Evolutionary conservation across 257 asterid species (phyloP).

Genomic region (Linaria vulgaris): DNA sequence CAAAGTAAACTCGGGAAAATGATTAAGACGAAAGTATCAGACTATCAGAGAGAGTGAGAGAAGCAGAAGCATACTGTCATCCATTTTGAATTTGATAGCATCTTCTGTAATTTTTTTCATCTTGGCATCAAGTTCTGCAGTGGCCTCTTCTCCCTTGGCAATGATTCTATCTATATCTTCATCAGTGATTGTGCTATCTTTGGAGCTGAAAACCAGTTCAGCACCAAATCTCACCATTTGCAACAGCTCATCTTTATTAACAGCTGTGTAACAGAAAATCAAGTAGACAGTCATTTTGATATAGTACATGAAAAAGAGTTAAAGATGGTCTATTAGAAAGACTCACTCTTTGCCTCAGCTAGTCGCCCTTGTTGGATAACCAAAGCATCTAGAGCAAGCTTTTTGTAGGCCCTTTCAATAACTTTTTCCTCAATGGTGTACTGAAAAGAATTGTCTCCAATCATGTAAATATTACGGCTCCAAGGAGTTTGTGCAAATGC

Average conservation of each 20-base stretch:
- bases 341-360: constrained; percentile 91
- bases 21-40: constrained; percentile 10
- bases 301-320: constrained; percentile 10
- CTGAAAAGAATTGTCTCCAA: constrained; percentile 39
- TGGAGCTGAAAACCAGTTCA: constrained; percentile 99
- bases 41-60: constrained; percentile 7
- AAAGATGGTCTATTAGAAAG: constrained; percentile 15
- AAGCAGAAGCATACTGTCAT: constrained; percentile 68
- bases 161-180: constrained; percentile 97
- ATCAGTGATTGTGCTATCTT: constrained; percentile 98
- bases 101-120: constrained; percentile 98
- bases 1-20: constrained; percentile 19
- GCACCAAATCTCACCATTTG: constrained; percentile 99
- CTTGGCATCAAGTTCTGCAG: constrained; percentile 99
- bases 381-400: constrained; percentile 99
- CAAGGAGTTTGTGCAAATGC: constrained; percentile 3
- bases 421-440: constrained; percentile 98
- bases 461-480: constrained; percentile 23
- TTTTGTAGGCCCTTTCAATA: constrained; percentile 98
- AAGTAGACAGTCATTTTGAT: constrained; percentile 11
- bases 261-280: constrained; percentile 61
- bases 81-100: constrained; percentile 98
- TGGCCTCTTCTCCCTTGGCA: constrained; percentile 99
- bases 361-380: constrained; percentile 98
- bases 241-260: constrained; percentile 92